Base-by-base conservation (phyloP, 192 early-diverging fungal genomes). In the Entomortierella parvispora region DNA sequence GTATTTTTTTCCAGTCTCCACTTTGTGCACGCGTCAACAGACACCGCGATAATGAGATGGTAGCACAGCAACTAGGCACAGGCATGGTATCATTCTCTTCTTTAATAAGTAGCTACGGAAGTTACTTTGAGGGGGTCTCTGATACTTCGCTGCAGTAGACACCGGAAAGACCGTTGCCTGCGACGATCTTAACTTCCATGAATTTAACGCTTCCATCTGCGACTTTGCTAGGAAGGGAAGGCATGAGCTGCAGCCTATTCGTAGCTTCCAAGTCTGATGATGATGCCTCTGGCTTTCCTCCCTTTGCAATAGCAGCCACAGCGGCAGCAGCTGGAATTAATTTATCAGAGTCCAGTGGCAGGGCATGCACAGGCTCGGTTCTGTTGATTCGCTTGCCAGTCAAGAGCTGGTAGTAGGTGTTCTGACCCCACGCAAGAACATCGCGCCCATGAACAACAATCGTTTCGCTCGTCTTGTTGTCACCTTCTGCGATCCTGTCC, bases 371-470 rank as follows among this genome's bases (percentile, higher is more conserved):
- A 2, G 81, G 81, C 26, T 65, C 62, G 0, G 81, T 72, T 40
- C 61, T 72, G 54, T 83, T 83, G 33, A 48, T 69, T 23, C 81
- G 62, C 58, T 79, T 79, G 6, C 81, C 81, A 5, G 78, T 76
- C 32, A 79, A 55, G 15, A 83, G 46, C 28, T 83, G 81, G 37
- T 54, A 79, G 33, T 76, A 70, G 10, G 64, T 65, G 58, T 83
- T 83, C 28, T 79, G 81, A 23, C 81, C 81, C 81, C 80, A 83
- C n/a, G 66, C 50, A 50, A 79, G 47, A 2, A 79, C 77, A 58
- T 83, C 81, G n/a, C 78, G 70, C 0, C 81, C 81, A 55, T 83
- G 76, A 3, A 57, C 66, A 20, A 68, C 50, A 22, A n/a, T 28
- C 33, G 33, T 25, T 0, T 48, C 17, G 6, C 31, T 48, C 0